Evolutionary conservation across 2,329 filamentous ascomycete genomes (phyloP), one percentile per base, ranked within the genome.

Genomic region (Exophiala phaeomuriformis): DNA sequence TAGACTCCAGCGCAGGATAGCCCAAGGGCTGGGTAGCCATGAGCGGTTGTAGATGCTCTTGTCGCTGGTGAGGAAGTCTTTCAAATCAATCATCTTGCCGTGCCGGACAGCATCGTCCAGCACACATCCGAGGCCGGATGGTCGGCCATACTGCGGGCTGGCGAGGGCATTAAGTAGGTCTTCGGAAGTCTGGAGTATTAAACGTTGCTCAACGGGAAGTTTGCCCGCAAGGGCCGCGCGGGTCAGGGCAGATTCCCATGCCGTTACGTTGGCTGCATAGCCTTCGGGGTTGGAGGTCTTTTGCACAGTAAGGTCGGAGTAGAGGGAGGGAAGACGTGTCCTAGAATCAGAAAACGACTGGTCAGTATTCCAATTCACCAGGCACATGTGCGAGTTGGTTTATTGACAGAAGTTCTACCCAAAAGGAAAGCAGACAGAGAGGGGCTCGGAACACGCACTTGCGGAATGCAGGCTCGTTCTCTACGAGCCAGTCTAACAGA

Each of bases 271-370:
- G 41, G 89, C 88, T 19, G 77, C 73, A 72, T 89, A 95, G 64
- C 88, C 89, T 68, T 94, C 88, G 1, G 89, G 88, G 66, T 95
- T 95, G 27, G 86, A 81, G 37, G 79, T 81, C 63, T 79, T 79
- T 62, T 91, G 88, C 3, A 81, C 71, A 36, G 82, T 77, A 66
- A 95, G 95, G 68, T 95, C 90, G 45, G 89, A 90, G 72, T 94
- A 95, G 43, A 95, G 82, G 3, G 89, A 90, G 8, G 88, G 84
- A 8, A 95, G 77, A 47, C 90, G 86, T 59, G 84, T 80, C 72
- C 85, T 89, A 61, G 68, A 36, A 19, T 7, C 39, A 41, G 1
- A 41, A 41, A 5, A 28, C 6, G 19, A 4, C 12, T 30, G 27
- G 49, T 51, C 36, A 46, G 49, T 10, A 32, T 28, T 2, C 19